Evolutionary conservation across 2,329 filamentous ascomycete species (phyloP), one percentile per base, ranked within the genome.

Genomic region (Colletotrichum eleusines): DNA sequence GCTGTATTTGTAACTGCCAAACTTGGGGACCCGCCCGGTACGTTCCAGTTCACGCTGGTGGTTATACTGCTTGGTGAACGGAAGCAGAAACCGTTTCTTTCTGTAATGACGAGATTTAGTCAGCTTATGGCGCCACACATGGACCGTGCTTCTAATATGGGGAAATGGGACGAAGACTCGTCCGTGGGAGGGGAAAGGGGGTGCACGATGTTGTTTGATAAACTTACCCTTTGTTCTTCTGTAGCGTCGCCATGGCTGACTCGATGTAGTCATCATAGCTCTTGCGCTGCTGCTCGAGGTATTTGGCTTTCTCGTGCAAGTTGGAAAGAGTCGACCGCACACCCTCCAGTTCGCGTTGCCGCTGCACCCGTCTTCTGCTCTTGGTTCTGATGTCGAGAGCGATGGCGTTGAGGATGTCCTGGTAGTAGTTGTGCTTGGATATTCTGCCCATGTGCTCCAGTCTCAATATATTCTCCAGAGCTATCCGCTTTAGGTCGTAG

Each of bases 241-340:
- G 96, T 69, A 99, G 86, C 5, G 97, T 99, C 71, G 95, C 88
- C 94, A 99, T 98, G 59, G 96, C 95, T 81, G 97, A 95, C 83
- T 99, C 97, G 78, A 99, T 97, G 82, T 99, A 99, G 83, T 99
- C 94, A 79, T 99, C 97, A 83, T 99, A 99, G 74, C 92, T 96
- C 86, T 97, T 97, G 72, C 97, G 89, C 82, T 99, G 96, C 76
- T 94, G 92, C 78, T 99, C 96, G 12, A 99, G 88, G 82, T 97
- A 99, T 74, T 90, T 89, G 46, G 95, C 95, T 83, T 99, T 96
- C 75, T 94, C 90, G 80, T 94, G 91, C 72, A 97, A 83, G 74
- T 94, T 93, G 53, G 86, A 81, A 20, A 96, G 85, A 1, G 94
- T 96, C 69, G 92, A 84, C 35, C 92, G 88, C 28, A 95, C 93